Base-by-base conservation (phyloP, 2,329 filamentous ascomycete species). In the Leptoxyphium fumago region DNA sequence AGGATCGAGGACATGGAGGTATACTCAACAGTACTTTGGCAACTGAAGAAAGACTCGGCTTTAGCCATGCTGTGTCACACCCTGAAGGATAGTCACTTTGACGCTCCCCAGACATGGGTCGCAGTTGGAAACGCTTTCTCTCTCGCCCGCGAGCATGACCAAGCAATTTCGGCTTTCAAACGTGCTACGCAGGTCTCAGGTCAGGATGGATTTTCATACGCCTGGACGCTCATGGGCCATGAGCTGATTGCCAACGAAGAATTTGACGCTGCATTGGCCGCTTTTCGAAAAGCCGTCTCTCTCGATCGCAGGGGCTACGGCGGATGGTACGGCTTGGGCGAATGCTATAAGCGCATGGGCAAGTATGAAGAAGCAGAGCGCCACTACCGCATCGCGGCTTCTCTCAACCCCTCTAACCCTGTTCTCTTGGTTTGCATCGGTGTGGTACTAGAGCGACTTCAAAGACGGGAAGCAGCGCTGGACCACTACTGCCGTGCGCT, bases 11-110 rank as follows among this genome's bases (percentile, higher is more conserved):
- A 95, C 57, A 95, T 96, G 88, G 91, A 98, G 60, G 80, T 96
- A 30, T 98, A 94, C 64, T 96, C 89, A 11, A 98, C 91, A 1
- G 82, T 94, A n/a, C 73, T 98, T n/a, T 98, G 93, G 91, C 88
- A 95, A 62, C 68, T 95, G 49, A 94, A 94, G 63, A 81, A 84
- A 50, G 89, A 95, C 58, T 84, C 87, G 0, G 85, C 95, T 48
- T 72, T 98, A 17, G 88, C 89, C 1, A 94, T 91, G 63, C 72
- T 98, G 26, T 86, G 89, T 0, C 89, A 96, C 57, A 85, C 93
- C 55, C 72, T 96, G 36, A 75, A 94, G 42, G 89, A 95, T 51
- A 71, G 83, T 13, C 84, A 87, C 47, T 91, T 88, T 67, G 73
- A 91, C 50, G 89, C 88, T 0, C 89, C 91, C 1, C 83, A 98